Evolutionary conservation across 768 basidiomycete genomes (phyloP).

Genomic region (Cubamyces lactineus): DNA sequence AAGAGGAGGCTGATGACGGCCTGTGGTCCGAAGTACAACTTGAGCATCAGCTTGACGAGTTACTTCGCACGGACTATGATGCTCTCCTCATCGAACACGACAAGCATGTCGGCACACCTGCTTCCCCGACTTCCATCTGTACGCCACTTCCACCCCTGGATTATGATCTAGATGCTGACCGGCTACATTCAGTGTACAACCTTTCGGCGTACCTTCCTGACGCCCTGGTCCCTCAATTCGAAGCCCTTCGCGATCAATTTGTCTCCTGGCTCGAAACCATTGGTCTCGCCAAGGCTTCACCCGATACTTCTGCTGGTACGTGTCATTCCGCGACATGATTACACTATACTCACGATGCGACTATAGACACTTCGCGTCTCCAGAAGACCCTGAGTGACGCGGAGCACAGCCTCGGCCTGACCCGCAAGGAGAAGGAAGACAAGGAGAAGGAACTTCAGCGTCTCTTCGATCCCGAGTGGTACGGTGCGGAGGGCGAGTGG

Average conservation of each 20-base stretch:
- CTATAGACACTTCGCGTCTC: slow-evolving; percentile 60
- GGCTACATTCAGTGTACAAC: slow-evolving; percentile 70
- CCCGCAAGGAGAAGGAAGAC: slow-evolving; percentile 55
- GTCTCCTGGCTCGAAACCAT: slow-evolving; percentile 65
- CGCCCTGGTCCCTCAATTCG: slow-evolving; percentile 70
- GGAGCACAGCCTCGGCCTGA: slow-evolving; percentile 57
- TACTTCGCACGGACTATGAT: slow-evolving; percentile 71
- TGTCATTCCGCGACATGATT: background rate
- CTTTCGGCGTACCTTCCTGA: slow-evolving; percentile 87
- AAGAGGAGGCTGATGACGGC: slow-evolving; percentile 61
- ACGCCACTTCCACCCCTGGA: slow-evolving; percentile 36
- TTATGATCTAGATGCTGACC: background rate
- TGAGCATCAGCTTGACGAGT: slow-evolving; percentile 54
- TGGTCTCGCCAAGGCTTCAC: slow-evolving; percentile 53
- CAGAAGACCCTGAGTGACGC: slow-evolving; percentile 66
- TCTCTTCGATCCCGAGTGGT: slow-evolving; percentile 66
- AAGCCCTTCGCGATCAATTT: slow-evolving; percentile 62
- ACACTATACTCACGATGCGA: background rate
- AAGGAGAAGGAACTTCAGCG: slow-evolving; percentile 62
- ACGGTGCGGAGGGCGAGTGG: slow-evolving; percentile 88
- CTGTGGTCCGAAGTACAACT: slow-evolving; percentile 64
- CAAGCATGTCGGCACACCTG: slow-evolving; percentile 56
- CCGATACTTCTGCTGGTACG: slow-evolving; percentile 48
- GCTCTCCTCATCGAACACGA: slow-evolving; percentile 80
- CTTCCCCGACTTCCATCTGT: slow-evolving; percentile 51